Percentiles rank a stretch among this genome's conserved stretches.
These are phyloP conservation scores for Termitomyces sp. DNA, from an alignment of 768 basidiomycete species.

Conservation along the genomic window DNA sequence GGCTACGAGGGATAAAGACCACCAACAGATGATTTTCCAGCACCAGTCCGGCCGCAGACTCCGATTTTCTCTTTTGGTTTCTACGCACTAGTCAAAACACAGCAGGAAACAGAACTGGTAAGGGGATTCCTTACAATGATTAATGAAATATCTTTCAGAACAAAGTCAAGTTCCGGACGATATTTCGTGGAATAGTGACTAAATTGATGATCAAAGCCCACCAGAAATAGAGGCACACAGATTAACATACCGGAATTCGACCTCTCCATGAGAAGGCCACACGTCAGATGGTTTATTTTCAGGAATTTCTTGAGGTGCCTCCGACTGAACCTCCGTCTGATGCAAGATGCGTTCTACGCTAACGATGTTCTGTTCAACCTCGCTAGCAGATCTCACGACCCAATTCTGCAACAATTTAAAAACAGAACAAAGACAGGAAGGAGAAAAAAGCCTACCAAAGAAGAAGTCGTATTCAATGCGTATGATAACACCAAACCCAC, in stretches of 20 bases:
- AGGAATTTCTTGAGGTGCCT: constrained; percentile 68
- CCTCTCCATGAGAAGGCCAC: constrained; percentile 73
- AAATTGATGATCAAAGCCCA: not conserved
- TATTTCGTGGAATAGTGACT: constrained; percentile 76
- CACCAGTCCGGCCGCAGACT: constrained; percentile 81
- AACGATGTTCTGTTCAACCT: constrained; percentile 88
- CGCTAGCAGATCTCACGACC: constrained; percentile 77
- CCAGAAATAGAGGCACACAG: not conserved
- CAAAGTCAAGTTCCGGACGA: constrained; percentile 71
- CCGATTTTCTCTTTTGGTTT: constrained; percentile 82
- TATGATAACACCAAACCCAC: constrained; percentile 86
- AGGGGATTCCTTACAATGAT: constrained; percentile 46
- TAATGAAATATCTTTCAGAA: constrained; percentile 72
- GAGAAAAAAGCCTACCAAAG: constrained; percentile 45
- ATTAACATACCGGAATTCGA: constrained; percentile 62
- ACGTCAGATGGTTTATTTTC: constrained; percentile 42
- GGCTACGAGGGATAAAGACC: not conserved
- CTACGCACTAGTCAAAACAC: constrained; percentile 28
- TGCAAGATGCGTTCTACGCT: constrained; percentile 85
- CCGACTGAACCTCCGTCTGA: constrained; percentile 67
- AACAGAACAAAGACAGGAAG: not conserved
- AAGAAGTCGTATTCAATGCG: constrained; percentile 77
- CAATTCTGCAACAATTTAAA: constrained; percentile 21
- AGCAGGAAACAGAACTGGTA: not conserved
- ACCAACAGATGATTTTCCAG: constrained; percentile 70